Conservation (phyloP, 208 protist genomes). For the Acanthamoeba rhysodes region DNA sequence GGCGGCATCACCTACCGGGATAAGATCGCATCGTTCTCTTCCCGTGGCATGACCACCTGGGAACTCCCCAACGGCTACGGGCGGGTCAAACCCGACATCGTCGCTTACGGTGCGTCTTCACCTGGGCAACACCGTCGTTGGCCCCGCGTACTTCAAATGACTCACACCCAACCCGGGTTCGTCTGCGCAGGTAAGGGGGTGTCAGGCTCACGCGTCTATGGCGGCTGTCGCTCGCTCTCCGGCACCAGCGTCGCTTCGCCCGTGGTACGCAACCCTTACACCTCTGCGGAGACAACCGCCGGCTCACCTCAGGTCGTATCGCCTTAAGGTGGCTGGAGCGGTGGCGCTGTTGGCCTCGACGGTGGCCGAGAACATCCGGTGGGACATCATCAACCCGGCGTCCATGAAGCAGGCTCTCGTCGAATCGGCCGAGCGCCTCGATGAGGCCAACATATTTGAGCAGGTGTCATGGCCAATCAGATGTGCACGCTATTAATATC, state of each 20-base stretch:
- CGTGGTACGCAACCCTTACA: conserved; percentile 86
- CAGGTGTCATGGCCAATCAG: conserved; percentile 73
- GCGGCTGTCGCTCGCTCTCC: conserved; percentile 89
- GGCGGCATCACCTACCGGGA: conserved; percentile 88
- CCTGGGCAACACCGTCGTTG: not conserved
- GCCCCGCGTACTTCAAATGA: not conserved
- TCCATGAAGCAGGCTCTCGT: conserved; percentile 93
- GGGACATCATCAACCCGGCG: conserved; percentile 88
- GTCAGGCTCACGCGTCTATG: conserved; percentile 70
- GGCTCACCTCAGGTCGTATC: not conserved
- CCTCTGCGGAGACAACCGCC: too few relatives aligned
- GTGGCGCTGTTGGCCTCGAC: conserved; percentile 91
- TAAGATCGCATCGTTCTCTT: conserved; percentile 93
- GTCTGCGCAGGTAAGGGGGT: conserved; percentile 76
- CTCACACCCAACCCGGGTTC: not conserved
- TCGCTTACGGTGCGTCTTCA: conserved; percentile 91
- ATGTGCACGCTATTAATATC: not conserved
- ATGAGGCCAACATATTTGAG: conserved; percentile 89
- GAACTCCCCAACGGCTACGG: conserved; percentile 96
- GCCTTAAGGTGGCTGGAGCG: conserved; percentile 91
- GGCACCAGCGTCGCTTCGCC: conserved; percentile 97
- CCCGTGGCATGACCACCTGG: conserved; percentile 95
- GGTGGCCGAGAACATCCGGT: conserved; percentile 31
- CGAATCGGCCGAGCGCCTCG: conserved; percentile 79
- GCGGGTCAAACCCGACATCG: conserved; percentile 97